Base-by-base conservation (phyloP, 805 yeast genomes). In the Candida arabinofermentans region DNA sequence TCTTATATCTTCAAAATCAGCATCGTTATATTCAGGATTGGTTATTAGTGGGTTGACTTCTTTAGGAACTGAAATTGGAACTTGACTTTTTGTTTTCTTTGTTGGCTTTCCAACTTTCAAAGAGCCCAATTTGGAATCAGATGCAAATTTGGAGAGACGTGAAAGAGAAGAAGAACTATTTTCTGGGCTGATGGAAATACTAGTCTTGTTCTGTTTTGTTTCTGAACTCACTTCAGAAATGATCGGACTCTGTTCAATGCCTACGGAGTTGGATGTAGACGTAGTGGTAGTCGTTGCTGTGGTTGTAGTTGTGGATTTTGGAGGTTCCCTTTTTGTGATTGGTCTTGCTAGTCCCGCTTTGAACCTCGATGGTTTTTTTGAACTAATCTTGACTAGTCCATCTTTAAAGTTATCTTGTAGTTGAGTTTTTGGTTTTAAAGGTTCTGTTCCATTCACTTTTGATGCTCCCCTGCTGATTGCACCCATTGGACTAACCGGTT, bases 1-100 rank as follows among this genome's bases (percentile, higher is more conserved):
- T 35, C 58, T 44, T 22, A 55, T 37, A 12, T 43, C 46, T 23
- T 50, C 57, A 45, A 43, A 55, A 41, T 55, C 55, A 27, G 50
- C 54, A 29, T 55, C 54, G 5, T 40, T 32, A 16, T 40, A 39
- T 10, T 33, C 37, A 27, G 47, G 27, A 41, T 51, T 43, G 27
- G 24, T 40, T 8, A 44, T 24, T 21, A 44, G 17, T 10, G 59
- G 58, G 29, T 55, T 55, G 3, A 37, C 31, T 12, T 55, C 59
- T 10, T 31, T 32, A 7, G 59, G 59, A 13, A 33, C 29, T 17
- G 13, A 14, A 5, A 38, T 38, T 2, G 36, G 21, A 3, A 22
- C n/a, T 16, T 1, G 44, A 30, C 2, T 31, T 31, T 27, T 50
- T 22, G 8, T 13, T 5, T 33, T 29, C 18, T 29, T 54, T 9